These are phyloP conservation scores for Yarrowia phangngaensis DNA, from an alignment of 805 yeast species.

Conservation along the genomic window DNA sequence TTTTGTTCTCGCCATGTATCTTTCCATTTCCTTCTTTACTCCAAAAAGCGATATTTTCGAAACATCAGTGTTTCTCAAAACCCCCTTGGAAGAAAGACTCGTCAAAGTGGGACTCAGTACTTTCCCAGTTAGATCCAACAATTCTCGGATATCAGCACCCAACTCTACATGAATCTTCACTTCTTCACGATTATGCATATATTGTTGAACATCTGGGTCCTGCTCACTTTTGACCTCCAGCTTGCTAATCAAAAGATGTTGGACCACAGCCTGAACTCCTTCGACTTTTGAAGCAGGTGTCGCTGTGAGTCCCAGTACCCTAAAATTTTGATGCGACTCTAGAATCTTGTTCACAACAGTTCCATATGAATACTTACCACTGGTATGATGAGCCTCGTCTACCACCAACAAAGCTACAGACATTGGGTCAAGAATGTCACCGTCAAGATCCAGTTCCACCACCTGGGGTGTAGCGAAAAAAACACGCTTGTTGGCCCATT, in stretches of 20 bases:
- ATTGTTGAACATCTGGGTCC: slow-evolving; percentile 71
- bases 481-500: slow-evolving; percentile 75
- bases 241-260: slow-evolving; percentile 65
- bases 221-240: slow-evolving; percentile 85
- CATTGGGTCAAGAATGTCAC: slow-evolving; percentile 74
- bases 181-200: slow-evolving; percentile 65
- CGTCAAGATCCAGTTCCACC: slow-evolving; percentile 79
- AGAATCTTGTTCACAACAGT: slow-evolving; percentile 69
- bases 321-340: slow-evolving; percentile 59
- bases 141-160: slow-evolving; percentile 52
- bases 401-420: slow-evolving; percentile 70
- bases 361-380: slow-evolving; percentile 84
- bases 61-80: slow-evolving; percentile 66
- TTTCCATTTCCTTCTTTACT: slow-evolving; percentile 65
- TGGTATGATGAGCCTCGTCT: slow-evolving; percentile 95
- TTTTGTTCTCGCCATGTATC: slow-evolving; percentile 33
- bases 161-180: slow-evolving; percentile 56
- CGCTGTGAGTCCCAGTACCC: slow-evolving; percentile 87
- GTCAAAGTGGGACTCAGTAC: slow-evolving; percentile 66
- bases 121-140: slow-evolving; percentile 52
- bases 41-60: slow-evolving; percentile 62
- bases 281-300: slow-evolving; percentile 90
- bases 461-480: slow-evolving; percentile 96
- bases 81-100: slow-evolving; percentile 58
- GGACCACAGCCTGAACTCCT: slow-evolving; percentile 80